Evolutionary conservation across 176 grass and related monocot species (phyloP).

Genomic region (Aegilops longissima): DNA sequence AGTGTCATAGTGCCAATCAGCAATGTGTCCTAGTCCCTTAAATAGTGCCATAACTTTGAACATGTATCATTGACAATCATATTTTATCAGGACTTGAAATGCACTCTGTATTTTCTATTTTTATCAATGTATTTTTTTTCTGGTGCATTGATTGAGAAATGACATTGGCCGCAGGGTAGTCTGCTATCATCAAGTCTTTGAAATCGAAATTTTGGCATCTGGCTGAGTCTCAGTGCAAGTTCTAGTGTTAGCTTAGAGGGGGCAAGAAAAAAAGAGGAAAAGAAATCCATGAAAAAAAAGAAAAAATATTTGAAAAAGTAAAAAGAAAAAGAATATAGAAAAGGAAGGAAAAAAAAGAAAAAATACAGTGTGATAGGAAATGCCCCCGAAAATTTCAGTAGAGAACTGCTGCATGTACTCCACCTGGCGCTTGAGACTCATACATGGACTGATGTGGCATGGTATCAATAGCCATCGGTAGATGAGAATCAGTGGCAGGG

Average conservation of each 20-base stretch:
- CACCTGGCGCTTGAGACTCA: slow-evolving; percentile 37
- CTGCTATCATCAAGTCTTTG: slow-evolving; percentile 58
- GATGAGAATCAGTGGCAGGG: slow-evolving; percentile 37
- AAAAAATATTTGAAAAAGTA: slow-evolving; percentile 15
- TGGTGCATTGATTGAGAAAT: slow-evolving; percentile 52
- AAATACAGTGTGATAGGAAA: slow-evolving; percentile 27
- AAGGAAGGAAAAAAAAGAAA: neutral
- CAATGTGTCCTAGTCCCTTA: neutral
- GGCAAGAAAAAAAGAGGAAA: slow-evolving; percentile 26
- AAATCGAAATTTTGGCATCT: slow-evolving; percentile 45
- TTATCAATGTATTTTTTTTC: slow-evolving; percentile 2
- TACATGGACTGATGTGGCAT: slow-evolving; percentile 35
- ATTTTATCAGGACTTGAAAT: neutral
- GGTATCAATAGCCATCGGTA: slow-evolving; percentile 40
- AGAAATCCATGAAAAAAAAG: slow-evolving; percentile 12
- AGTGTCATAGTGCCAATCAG: neutral
- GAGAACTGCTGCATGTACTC: neutral
- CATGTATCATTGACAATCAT: neutral
- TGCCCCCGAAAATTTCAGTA: slow-evolving; percentile 22
- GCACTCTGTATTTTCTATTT: neutral
- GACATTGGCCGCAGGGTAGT: slow-evolving; percentile 67
- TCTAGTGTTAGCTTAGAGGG: slow-evolving; percentile 43
- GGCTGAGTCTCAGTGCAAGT: slow-evolving; percentile 41
- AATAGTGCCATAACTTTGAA: neutral
- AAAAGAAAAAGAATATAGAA: slow-evolving; percentile 16